phyloP scores from a whole-genome alignment of 2,329 filamentous ascomycete species.

The Beauveria australis region DNA sequence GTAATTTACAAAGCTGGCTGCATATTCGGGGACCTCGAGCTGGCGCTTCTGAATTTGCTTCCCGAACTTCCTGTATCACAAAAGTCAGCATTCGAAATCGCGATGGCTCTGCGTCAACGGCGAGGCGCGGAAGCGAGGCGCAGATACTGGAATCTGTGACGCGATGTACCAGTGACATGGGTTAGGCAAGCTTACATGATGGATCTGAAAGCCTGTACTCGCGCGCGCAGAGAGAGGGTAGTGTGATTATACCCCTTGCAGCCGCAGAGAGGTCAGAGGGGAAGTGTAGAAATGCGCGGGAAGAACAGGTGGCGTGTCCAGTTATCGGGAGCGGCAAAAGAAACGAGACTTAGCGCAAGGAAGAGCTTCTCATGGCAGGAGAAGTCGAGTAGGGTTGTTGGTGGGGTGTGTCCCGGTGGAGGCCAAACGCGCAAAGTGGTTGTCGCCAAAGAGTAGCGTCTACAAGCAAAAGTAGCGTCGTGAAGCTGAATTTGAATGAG shows the following conservation, averaged over 20 bases:
- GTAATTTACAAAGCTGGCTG: conserved; percentile 98
- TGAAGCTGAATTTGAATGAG: background rate
- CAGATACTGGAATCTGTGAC: background rate
- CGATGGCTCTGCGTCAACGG: background rate
- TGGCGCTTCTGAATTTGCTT: conserved; percentile 99
- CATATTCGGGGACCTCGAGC: conserved; percentile 98
- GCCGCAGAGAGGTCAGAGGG: background rate
- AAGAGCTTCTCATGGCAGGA: conserved; percentile 7
- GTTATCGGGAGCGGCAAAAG: background rate
- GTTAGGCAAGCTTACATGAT: conserved; percentile 26
- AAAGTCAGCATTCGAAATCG: background rate
- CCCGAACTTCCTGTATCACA: conserved; percentile 81
- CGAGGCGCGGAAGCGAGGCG: background rate
- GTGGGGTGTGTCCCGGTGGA: background rate
- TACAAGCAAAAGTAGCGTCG: background rate
- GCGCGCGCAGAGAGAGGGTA: background rate
- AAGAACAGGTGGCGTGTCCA: background rate
- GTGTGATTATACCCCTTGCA: background rate
- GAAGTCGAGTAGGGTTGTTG: conserved; percentile 4
- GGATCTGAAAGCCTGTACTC: conserved; percentile 15
- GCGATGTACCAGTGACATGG: background rate
- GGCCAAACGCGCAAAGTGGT: background rate
- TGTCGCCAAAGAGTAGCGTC: background rate
- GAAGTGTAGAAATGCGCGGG: background rate
- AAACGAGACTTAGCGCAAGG: background rate